These are phyloP conservation scores for Talaromyces funiculosus DNA, from an alignment of 2,329 filamentous ascomycete species.

Conservation along the genomic window DNA sequence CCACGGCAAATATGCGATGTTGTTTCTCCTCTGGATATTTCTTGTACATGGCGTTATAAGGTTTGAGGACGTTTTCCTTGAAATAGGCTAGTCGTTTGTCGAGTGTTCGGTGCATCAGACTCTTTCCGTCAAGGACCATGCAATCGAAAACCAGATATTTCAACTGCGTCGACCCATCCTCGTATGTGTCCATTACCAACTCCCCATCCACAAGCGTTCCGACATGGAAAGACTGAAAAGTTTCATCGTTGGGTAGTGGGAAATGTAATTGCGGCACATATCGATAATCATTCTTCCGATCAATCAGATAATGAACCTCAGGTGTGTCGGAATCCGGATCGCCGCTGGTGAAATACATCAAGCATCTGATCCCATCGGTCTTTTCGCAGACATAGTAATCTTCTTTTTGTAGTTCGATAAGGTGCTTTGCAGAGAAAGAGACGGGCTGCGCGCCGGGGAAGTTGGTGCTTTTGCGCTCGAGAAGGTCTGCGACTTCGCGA, in stretches of 20 bases:
- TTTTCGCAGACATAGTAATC: slow-evolving; percentile 99
- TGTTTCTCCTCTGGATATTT: slow-evolving; percentile 66
- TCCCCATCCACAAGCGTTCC: slow-evolving; percentile 88
- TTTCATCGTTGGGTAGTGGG: slow-evolving; percentile 60
- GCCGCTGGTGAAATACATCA: slow-evolving; percentile 73
- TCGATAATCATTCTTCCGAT: slow-evolving; percentile 97
- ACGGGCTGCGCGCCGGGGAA: slow-evolving; percentile 95
- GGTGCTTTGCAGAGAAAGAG: slow-evolving; percentile 75
- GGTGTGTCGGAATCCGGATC: slow-evolving; percentile 51
- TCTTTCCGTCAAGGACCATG: slow-evolving; percentile 70
- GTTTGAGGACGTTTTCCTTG: slow-evolving; percentile 68
- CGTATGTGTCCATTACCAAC: slow-evolving; percentile 75
- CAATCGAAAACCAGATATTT: slow-evolving; percentile 94
- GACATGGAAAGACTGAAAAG: slow-evolving; percentile 62
- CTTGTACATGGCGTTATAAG: slow-evolving; percentile 68
- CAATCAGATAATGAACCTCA: slow-evolving; percentile 86
- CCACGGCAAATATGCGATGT: slow-evolving; percentile 71
- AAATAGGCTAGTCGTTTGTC: slow-evolving; percentile 89
- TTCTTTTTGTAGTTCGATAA: slow-evolving; percentile 71
- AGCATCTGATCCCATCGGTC: slow-evolving; percentile 89
- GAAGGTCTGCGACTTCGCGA: slow-evolving; percentile 65
- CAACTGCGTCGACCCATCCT: slow-evolving; percentile 62
- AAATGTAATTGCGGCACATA: slow-evolving; percentile 76
- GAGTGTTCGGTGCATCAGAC: slow-evolving; percentile 70
- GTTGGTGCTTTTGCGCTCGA: slow-evolving; percentile 60